phyloP scores from a whole-genome alignment of 345 rosid species.

The Brassica incana region DNA sequence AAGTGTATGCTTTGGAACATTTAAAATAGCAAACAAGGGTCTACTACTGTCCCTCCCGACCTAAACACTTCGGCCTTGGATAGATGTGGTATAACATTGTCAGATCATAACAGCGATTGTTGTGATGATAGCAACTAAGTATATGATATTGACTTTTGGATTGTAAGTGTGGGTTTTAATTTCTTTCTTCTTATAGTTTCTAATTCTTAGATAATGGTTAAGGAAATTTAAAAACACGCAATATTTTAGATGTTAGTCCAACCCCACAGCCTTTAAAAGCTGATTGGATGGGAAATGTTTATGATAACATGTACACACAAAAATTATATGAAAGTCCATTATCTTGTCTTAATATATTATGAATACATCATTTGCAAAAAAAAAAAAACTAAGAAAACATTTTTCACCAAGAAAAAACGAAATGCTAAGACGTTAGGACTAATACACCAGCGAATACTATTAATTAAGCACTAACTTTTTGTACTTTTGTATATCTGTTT shows the following conservation, averaged over 20 bases:
- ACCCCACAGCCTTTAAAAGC: neutral
- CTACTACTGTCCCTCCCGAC: conserved; percentile 30
- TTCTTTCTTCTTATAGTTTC: neutral
- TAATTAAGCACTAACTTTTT: neutral
- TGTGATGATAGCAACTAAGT: conserved; percentile 28
- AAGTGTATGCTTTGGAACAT: conserved; percentile 32
- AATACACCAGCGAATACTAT: neutral
- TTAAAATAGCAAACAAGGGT: conserved; percentile 27
- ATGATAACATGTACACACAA: neutral
- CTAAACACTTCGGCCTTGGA: conserved; percentile 35
- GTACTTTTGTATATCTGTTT: neutral
- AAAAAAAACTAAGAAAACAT: neutral
- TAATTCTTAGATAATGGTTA: neutral
- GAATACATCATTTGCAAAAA: neutral
- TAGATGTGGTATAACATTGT: conserved; percentile 21
- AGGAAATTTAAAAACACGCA: neutral
- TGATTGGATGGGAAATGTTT: neutral
- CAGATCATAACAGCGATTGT: conserved; percentile 20
- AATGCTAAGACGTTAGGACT: neutral
- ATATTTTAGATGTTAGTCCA: neutral
- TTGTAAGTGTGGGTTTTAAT: neutral
- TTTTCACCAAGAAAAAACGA: neutral
- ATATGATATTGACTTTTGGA: neutral
- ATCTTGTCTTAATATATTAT: neutral
- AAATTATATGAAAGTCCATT: neutral